Percentiles rank a stretch among this genome's conserved stretches.
These are phyloP conservation scores for Claviceps pazoutovae DNA, from an alignment of 2,329 filamentous ascomycete genomes.

Conservation along the genomic window DNA sequence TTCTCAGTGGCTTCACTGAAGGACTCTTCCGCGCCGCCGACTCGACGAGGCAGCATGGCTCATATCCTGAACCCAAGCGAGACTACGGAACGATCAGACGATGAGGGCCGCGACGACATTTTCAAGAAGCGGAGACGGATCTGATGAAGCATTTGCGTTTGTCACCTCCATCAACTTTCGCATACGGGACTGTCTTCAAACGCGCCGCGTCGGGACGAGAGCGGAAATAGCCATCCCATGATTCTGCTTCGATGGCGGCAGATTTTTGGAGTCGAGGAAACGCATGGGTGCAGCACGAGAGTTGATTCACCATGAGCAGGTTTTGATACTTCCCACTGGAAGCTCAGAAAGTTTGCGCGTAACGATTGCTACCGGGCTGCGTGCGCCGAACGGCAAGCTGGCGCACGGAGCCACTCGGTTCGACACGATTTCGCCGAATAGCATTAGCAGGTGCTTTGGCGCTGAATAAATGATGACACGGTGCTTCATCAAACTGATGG, in stretches of 20 bases:
- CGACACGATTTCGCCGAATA: neutral
- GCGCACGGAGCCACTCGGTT: neutral
- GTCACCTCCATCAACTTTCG: neutral
- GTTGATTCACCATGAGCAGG: neutral
- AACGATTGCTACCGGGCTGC: neutral
- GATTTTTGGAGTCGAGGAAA: no score
- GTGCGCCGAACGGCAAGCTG: neutral
- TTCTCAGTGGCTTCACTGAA: slow-evolving; percentile 29
- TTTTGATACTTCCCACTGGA: neutral
- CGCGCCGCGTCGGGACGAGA: neutral
- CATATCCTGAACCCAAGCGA: slow-evolving; percentile 49
- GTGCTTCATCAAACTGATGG: neutral
- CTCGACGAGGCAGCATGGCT: slow-evolving; percentile 45
- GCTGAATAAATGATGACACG: no score
- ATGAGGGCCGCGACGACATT: slow-evolving; percentile 40
- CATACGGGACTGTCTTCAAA: neutral
- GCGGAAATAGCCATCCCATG: no score
- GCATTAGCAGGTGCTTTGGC: no score
- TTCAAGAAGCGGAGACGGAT: slow-evolving; percentile 50
- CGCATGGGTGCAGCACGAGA: neutral
- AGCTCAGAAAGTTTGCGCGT: neutral
- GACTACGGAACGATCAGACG: slow-evolving; percentile 39
- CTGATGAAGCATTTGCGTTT: slow-evolving; percentile 19
- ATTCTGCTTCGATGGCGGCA: no score
- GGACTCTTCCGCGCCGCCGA: slow-evolving; percentile 43